Percentiles rank a stretch among this genome's conserved stretches.
phyloP scores from a whole-genome alignment of 306 rosid genomes.

The Senna siamea region DNA sequence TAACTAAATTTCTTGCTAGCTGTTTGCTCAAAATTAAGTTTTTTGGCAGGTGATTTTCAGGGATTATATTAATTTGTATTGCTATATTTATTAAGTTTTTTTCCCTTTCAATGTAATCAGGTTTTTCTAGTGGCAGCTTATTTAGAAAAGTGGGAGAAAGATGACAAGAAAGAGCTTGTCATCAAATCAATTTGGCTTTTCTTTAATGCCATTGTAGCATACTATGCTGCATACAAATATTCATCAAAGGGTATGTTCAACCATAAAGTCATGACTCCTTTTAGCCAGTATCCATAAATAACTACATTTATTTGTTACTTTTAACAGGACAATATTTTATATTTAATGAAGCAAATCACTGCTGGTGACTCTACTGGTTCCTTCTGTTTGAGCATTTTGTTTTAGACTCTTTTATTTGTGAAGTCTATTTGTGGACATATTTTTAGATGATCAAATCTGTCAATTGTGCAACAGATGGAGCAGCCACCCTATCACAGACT shows the following conservation, averaged over 20 bases:
- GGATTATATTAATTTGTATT: neutral
- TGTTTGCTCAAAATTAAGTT: neutral
- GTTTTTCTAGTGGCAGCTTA: slow-evolving; percentile 72
- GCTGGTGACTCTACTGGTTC: slow-evolving; percentile 59
- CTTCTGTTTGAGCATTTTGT: slow-evolving; percentile 27
- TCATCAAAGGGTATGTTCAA: slow-evolving; percentile 74
- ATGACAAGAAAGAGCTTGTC: slow-evolving; percentile 75
- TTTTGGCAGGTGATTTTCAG: neutral
- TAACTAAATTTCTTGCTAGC: neutral
- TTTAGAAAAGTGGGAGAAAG: slow-evolving; percentile 92
- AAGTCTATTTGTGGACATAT: slow-evolving; percentile 11
- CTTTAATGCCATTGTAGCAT: slow-evolving; percentile 52
- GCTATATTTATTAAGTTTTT: too few species aligned
- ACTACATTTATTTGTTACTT: slow-evolving; percentile 32
- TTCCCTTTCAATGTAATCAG: slow-evolving; percentile 44
- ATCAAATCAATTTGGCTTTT: slow-evolving; percentile 51
- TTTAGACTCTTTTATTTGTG: slow-evolving; percentile 5
- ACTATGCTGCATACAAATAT: slow-evolving; percentile 79
- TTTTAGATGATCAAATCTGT: slow-evolving; percentile 34
- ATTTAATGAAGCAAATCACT: slow-evolving; percentile 66
- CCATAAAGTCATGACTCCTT: slow-evolving; percentile 27
- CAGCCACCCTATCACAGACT: slow-evolving; percentile 39
- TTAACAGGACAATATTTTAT: slow-evolving; percentile 67
- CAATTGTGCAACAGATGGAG: slow-evolving; percentile 54
- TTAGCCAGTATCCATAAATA: slow-evolving; percentile 28